Evolutionary conservation across 1,284 basidiomycete species (phyloP), one percentile per base, ranked within the genome.

Genomic region (Cutaneotrichosporon mucoides): DNA sequence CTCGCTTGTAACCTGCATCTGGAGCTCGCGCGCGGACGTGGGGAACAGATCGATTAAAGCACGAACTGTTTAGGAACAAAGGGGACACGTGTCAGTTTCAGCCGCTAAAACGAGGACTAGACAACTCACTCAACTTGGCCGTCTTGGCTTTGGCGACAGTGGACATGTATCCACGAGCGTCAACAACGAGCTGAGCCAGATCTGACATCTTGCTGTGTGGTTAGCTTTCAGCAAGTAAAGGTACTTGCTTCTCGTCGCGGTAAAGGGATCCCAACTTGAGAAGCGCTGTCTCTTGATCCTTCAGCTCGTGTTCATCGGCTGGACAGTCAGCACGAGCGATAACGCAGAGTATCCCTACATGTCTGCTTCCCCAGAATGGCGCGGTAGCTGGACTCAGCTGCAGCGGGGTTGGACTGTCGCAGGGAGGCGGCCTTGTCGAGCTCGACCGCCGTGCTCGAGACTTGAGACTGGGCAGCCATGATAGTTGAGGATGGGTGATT

Each of bases 91-190:
- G 24, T 24, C 24, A 24, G 24, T 24, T 24, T 24, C 24, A 24
- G 24, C 24, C 24, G 24, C 24, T 24, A 24, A 2, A 24, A 24
- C 24, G 24, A 24, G 10, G 6, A 36, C 6, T 34, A n/a, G 10
- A 13, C 5, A 4, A 81, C 88, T 66, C 65, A 92, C 92, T 93
- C 63, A 98, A 85, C 80, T 97, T 97, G 3, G 95, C 94, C 0
- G 95, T 97, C 81, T 99, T 99, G 7, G 96, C 95, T 78, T 99
- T 99, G 34, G 95, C 94, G 1, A 93, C 92, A 12, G 89, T 88
- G 0, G 90, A 88, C 86, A 97, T 92, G 81, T 96, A 95, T 0
- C 87, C 84, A 56, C 93, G 83, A 0, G 92, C 95, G 37, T 88
- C 84, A 0, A 86, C 88, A 56, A 98, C 90, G 11, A 96, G 87